Conservation (phyloP, 805 yeast genomes). For the Yamadazyma akitaensis region DNA sequence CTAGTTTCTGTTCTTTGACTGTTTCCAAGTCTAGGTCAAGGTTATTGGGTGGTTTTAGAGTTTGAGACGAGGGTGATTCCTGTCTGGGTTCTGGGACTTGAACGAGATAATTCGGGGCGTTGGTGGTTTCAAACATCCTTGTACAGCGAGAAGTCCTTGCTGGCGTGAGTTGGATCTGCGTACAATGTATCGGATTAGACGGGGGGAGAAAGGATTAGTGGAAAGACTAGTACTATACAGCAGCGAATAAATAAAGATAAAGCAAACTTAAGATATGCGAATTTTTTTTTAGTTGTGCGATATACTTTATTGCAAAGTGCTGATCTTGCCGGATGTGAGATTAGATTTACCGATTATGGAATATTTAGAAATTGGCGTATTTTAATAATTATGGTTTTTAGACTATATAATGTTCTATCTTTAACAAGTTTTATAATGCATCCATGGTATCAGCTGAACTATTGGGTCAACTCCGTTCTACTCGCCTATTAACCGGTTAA, state of each 20-base stretch:
- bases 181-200: not conserved
- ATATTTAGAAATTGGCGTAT: too few relatives aligned
- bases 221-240: not conserved
- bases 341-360: not conserved
- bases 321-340: too few relatives aligned
- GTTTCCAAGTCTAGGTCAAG: not conserved
- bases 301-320: not conserved
- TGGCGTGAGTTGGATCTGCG: not conserved
- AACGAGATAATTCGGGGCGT: not conserved
- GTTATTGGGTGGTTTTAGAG: not conserved
- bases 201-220: not conserved
- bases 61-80: not conserved
- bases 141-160: not conserved
- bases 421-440: too few relatives aligned
- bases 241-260: not conserved
- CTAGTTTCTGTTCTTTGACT: slow-evolving; percentile 20
- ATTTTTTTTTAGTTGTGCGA: not conserved
- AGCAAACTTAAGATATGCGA: slow-evolving; percentile 5
- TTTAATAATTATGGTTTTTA: not conserved
- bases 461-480: too few relatives aligned
- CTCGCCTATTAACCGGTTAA: not conserved
- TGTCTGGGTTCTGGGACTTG: not conserved
- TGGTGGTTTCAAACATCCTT: slow-evolving; percentile 3
- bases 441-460: too few relatives aligned
- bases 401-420: too few relatives aligned